phyloP scores from a whole-genome alignment of 768 basidiomycete species.

The Mrakia gelida region DNA sequence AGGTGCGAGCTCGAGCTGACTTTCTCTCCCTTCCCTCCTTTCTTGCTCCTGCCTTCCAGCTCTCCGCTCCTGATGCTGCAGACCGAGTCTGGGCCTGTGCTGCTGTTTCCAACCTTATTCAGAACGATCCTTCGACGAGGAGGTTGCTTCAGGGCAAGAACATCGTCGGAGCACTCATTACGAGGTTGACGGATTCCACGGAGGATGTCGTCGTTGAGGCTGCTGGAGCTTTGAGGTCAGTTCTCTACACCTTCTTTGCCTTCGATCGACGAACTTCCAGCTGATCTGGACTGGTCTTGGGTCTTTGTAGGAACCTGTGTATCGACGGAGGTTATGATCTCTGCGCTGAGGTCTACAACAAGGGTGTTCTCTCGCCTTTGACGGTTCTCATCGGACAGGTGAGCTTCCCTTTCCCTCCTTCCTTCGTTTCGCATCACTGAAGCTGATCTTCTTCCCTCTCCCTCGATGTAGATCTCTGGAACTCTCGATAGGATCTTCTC shows the following conservation, averaged over 20 bases:
- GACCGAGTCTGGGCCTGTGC: constrained; percentile 96
- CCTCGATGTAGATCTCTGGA: constrained; percentile 59
- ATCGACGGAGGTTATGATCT: constrained; percentile 94
- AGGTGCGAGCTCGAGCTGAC: constrained; percentile 10
- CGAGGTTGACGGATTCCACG: constrained; percentile 78
- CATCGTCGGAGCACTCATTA: constrained; percentile 78
- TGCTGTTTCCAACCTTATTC: constrained; percentile 89
- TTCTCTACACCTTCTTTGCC: neutral
- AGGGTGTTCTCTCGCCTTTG: constrained; percentile 76
- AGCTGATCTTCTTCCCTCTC: neutral
- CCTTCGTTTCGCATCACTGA: neutral
- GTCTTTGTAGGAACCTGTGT: constrained; percentile 67
- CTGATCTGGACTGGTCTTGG: neutral
- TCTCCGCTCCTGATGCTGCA: constrained; percentile 53
- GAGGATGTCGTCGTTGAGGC: constrained; percentile 90
- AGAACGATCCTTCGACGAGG: constrained; percentile 89
- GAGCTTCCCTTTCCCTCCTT: constrained; percentile 17
- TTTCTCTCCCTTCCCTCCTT: neutral
- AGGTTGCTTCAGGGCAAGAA: constrained; percentile 85
- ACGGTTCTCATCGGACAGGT: constrained; percentile 76
- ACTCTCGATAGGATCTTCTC: constrained; percentile 63
- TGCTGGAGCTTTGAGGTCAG: constrained; percentile 76
- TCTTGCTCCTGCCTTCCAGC: constrained; percentile 32
- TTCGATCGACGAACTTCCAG: neutral
- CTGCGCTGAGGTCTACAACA: constrained; percentile 96